Conservation (phyloP, 2,329 filamentous ascomycete genomes). For the Aspergillus floridensis region DNA sequence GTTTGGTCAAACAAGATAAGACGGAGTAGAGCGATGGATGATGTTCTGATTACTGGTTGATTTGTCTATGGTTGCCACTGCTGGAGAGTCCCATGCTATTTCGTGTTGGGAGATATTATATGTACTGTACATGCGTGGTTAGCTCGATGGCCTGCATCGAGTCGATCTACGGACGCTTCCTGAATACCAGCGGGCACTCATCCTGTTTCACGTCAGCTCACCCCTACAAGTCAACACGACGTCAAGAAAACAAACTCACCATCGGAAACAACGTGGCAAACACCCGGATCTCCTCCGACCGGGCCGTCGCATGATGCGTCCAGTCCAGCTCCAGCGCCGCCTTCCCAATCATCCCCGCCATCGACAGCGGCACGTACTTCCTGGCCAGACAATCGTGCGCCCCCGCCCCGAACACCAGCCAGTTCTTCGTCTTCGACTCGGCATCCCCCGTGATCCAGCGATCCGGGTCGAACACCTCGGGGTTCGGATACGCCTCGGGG, state of each 20-base stretch:
- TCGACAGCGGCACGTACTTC: constrained; percentile 51
- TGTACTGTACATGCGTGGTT: too few relatives aligned
- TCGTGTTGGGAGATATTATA: too few relatives aligned
- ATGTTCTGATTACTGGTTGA: too few relatives aligned
- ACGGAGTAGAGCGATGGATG: too few relatives aligned
- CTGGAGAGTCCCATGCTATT: too few relatives aligned
- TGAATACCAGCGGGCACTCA: constrained; percentile 38
- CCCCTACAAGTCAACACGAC: background rate
- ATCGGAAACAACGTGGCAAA: constrained; percentile 52
- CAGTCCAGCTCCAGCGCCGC: constrained; percentile 52
- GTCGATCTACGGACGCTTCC: background rate
- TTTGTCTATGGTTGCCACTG: too few relatives aligned
- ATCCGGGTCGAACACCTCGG: constrained; percentile 51
- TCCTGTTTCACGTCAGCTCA: constrained; percentile 27
- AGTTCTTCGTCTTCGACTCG: constrained; percentile 52
- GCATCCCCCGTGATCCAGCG: constrained; percentile 55
- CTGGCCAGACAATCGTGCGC: constrained; percentile 52
- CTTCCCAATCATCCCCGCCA: constrained; percentile 55
- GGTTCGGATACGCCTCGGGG: constrained; percentile 48
- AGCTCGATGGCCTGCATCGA: too few relatives aligned
- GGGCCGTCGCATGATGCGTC: constrained; percentile 49
- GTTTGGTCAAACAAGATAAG: too few relatives aligned
- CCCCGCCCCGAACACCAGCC: constrained; percentile 54
- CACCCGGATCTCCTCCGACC: constrained; percentile 52
- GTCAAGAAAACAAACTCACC: constrained; percentile 38